These are phyloP conservation scores for Schizophyllum amplum DNA, from an alignment of 1,284 basidiomycete genomes.

Conservation along the genomic window DNA sequence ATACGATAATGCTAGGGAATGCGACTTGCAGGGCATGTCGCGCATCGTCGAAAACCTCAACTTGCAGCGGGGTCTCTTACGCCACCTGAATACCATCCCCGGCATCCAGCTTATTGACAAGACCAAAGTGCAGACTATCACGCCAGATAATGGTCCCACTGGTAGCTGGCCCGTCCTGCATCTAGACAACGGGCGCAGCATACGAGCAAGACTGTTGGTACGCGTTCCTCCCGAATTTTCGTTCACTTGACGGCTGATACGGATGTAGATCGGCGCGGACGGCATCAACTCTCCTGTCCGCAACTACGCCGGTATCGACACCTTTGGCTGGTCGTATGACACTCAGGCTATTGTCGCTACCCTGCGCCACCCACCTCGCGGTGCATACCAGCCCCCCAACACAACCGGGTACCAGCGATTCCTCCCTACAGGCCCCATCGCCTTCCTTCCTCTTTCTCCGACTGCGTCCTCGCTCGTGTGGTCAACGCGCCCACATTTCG, in stretches of 20 bases:
- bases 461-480: constrained; percentile 87
- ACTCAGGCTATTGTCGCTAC: constrained; percentile 91
- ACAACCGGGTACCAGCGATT: constrained; percentile 92
- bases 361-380: constrained; percentile 59
- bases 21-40: constrained; percentile 52
- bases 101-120: constrained; percentile 54
- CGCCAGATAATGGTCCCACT: constrained; percentile 28
- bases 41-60: constrained; percentile 87
- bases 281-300: constrained; percentile 94
- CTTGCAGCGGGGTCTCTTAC: constrained; percentile 75
- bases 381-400: constrained; percentile 53
- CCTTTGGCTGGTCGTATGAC: constrained; percentile 90
- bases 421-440: constrained; percentile 91
- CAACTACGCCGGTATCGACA: constrained; percentile 77
- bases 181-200: constrained; percentile 50
- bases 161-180: constrained; percentile 71
- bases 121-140: constrained; percentile 61
- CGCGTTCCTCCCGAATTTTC: constrained; percentile 17
- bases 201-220: constrained; percentile 71
- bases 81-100: constrained; percentile 37
- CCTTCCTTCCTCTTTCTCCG: constrained; percentile 82
- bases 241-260: constrained; percentile 4
- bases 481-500: constrained; percentile 82
- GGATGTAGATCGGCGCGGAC: constrained; percentile 82
- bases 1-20: not conserved